Base-by-base conservation (phyloP, 2,329 filamentous ascomycete genomes). In the Alternaria angustiovoidea region DNA sequence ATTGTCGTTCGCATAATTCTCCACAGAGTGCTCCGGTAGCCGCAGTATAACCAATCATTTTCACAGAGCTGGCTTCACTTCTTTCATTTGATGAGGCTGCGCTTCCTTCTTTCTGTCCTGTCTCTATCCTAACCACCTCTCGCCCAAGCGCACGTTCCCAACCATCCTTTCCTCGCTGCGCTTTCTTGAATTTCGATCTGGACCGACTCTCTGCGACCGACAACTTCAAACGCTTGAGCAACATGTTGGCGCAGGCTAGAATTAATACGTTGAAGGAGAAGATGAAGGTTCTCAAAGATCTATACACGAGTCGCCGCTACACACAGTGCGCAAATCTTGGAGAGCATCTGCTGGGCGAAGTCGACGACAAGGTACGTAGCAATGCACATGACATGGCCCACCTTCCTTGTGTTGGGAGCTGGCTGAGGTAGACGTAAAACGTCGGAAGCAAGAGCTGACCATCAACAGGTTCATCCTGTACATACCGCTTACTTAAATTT, bases 401-500 rank as follows among this genome's bases (percentile, higher is more conserved):
- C 54, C 26, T 22, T 46, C 24, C 14, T 20, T 7, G 4, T 7
- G 1, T 5, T n/a, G 30, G 22, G 20, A 2, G 18, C 14, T 49
- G 8, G 20, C 46, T 5, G 11, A 26, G 12, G 36, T n/a, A 43
- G 3, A 32, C 6, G 32, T 20, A 7, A 41, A 16, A 42, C 12
- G 3, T 5, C 30, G 39, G n/a, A 28, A 46, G 51, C 44, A 57
- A 30, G 20, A 16, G 32, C 54, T 61, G 16, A 64, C 38, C 28
- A 54, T 16, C 0, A 18, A 16, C 47, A 79, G 77, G 66, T 71
- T 22, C 75, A 79, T 62, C 74, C 75, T n/a, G 52, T 79, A 7
- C 70, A 78, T 55, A 55, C 64, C 1, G 70, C 75, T 7, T 77
- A 74, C 52, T 66, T 80, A 8, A 72, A 77, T 63, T 79, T 79